Evolutionary conservation across 805 yeast genomes (phyloP).

Genomic region (Wickerhamiella shivajii): DNA sequence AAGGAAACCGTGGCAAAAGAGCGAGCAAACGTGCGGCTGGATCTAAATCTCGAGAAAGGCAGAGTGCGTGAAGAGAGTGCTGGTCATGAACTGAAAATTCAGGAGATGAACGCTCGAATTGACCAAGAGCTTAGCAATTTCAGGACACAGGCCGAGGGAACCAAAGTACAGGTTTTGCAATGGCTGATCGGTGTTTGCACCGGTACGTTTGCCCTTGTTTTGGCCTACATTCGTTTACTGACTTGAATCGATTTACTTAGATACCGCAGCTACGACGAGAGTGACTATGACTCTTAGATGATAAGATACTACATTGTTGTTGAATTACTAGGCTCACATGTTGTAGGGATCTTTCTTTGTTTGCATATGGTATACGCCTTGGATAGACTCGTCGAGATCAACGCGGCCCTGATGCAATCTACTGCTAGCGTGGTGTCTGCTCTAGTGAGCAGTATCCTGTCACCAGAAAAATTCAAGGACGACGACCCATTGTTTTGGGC

Average conservation of each 20-base stretch:
- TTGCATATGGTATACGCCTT: too few relatives aligned
- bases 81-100: slow-evolving; percentile 81
- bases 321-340: too few relatives aligned
- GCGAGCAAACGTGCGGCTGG: slow-evolving; percentile 79
- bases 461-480: too few relatives aligned
- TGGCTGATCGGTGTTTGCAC: slow-evolving; percentile 98
- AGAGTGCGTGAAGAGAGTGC: slow-evolving; percentile 89
- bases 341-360: too few relatives aligned
- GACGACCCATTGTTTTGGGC: too few relatives aligned
- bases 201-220: slow-evolving; percentile 88
- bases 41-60: slow-evolving; percentile 86
- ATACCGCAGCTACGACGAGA: too few relatives aligned
- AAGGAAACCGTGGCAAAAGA: slow-evolving; percentile 86
- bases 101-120: slow-evolving; percentile 86
- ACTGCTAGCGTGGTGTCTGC: too few relatives aligned
- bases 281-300: too few relatives aligned
- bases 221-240: slow-evolving; percentile 78
- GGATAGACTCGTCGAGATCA: too few relatives aligned
- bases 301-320: too few relatives aligned
- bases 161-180: slow-evolving; percentile 92
- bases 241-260: slow-evolving; percentile 34
- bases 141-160: slow-evolving; percentile 88
- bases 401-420: too few relatives aligned
- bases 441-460: too few relatives aligned
- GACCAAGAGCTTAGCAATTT: slow-evolving; percentile 92